Percentiles rank a stretch among this genome's conserved stretches.
Evolutionary conservation across 2,329 filamentous ascomycete species (phyloP).

Genomic region (Penicillium sp.): DNA sequence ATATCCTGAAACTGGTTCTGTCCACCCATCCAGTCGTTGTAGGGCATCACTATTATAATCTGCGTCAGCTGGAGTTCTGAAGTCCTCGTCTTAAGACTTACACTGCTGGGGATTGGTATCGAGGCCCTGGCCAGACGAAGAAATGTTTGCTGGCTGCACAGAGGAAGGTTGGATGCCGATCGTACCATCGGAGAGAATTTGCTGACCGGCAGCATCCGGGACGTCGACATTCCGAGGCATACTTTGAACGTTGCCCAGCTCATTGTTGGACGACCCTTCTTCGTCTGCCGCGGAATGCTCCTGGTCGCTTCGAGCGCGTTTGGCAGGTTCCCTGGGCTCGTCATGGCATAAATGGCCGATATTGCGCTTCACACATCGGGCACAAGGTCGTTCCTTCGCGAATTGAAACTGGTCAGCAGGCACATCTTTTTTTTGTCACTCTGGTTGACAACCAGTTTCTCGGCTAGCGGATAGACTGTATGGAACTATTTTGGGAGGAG

Average conservation of each 20-base stretch:
- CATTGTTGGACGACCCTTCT: conserved; percentile 50
- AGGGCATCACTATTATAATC: conserved; percentile 65
- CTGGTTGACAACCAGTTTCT: conserved; percentile 24
- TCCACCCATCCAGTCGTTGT: conserved; percentile 77
- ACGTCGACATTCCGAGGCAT: conserved; percentile 58
- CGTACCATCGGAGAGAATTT: conserved; percentile 43
- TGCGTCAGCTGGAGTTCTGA: conserved; percentile 25
- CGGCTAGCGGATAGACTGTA: conserved; percentile 20
- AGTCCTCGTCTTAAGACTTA: conserved; percentile 51
- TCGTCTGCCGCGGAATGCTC: conserved; percentile 62
- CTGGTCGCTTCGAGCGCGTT: conserved; percentile 76
- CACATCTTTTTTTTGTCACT: conserved; percentile 3
- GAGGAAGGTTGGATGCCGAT: conserved; percentile 60
- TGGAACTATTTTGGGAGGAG: conserved; percentile 21
- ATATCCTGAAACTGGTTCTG: conserved; percentile 91
- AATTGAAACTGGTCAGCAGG: conserved; percentile 18
- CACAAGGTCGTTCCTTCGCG: conserved; percentile 85
- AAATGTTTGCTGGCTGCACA: conserved; percentile 63
- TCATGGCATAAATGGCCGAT: conserved; percentile 98
- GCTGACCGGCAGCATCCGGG: conserved; percentile 53
- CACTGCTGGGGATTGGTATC: conserved; percentile 70
- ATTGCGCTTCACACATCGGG: conserved; percentile 95
- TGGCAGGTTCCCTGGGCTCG: conserved; percentile 84
- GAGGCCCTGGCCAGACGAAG: conserved; percentile 66
- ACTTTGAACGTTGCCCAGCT: conserved; percentile 46